Evolutionary conservation across 345 rosid species (phyloP).

Genomic region (Raphanus raphanistrum): DNA sequence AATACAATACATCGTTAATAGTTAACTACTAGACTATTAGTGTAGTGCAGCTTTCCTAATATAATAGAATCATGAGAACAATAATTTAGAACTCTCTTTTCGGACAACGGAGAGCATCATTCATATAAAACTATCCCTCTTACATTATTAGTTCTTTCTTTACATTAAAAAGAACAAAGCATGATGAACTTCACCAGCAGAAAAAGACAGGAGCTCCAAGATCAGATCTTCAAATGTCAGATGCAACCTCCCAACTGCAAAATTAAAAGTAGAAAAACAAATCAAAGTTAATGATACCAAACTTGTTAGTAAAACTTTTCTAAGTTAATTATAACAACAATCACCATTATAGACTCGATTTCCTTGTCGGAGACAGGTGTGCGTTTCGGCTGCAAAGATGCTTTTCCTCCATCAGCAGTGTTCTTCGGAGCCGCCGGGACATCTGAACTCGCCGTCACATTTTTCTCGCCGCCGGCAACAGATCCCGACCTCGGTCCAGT

Average conservation of each 20-base stretch:
- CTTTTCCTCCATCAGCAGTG: conserved; percentile 64
- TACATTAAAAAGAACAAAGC: conserved; percentile 11
- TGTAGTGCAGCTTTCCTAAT: no score
- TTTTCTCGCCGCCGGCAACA: conserved; percentile 17
- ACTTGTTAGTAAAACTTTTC: not conserved
- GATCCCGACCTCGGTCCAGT: conserved; percentile 31
- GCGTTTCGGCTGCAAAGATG: conserved; percentile 80
- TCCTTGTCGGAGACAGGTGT: conserved; percentile 69
- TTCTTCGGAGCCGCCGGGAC: conserved; percentile 59
- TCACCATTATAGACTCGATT: conserved; percentile 64
- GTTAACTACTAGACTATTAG: no score
- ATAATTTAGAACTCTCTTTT: no score
- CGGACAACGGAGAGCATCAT: conserved; percentile 5
- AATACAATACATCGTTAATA: no score
- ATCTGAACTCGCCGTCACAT: conserved; percentile 49
- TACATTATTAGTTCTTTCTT: conserved; percentile 31
- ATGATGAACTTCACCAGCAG: conserved; percentile 5
- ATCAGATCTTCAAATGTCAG: conserved; percentile 20
- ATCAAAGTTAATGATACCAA: not conserved
- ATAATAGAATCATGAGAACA: no score
- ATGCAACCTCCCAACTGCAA: conserved; percentile 40
- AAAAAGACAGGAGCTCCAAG: conserved; percentile 13
- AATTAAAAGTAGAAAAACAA: not conserved
- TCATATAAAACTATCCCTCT: conserved; percentile 13
- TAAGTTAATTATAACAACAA: not conserved